A percentile compares a stretch with the other conserved stretches of the same genome.
Conservation (phyloP, 164 flowering plant genomes). For the Nymphaea colorata region DNA sequence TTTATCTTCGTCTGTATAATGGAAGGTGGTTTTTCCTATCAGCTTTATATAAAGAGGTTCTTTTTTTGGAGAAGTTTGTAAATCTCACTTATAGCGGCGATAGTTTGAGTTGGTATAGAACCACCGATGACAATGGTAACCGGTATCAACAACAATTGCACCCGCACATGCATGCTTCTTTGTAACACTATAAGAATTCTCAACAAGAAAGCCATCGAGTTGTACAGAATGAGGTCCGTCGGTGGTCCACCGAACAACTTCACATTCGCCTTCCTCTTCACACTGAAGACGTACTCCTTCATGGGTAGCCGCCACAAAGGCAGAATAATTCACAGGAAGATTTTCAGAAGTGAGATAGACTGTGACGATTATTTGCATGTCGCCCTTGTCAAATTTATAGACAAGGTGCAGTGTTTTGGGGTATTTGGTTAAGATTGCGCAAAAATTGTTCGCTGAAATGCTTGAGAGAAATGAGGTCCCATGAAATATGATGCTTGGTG, state of each 20-base stretch:
- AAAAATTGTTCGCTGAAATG: constrained; percentile 7
- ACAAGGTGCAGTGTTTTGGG: background rate
- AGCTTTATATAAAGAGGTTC: no score
- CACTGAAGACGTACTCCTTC: constrained; percentile 13
- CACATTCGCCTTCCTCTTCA: constrained; percentile 8
- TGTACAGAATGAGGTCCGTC: constrained; percentile 5
- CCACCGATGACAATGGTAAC: no score
- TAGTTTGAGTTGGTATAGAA: no score
- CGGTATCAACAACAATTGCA: no score
- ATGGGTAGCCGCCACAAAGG: constrained; percentile 8
- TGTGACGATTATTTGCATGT: constrained; percentile 6
- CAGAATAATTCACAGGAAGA: constrained; percentile 10
- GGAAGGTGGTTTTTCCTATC: no score
- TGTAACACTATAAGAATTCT: no score
- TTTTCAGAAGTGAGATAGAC: constrained; percentile 4
- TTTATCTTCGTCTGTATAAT: no score
- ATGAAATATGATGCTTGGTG: constrained; percentile 16
- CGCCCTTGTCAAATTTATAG: background rate
- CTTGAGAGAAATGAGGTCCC: constrained; percentile 14
- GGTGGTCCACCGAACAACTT: constrained; percentile 11
- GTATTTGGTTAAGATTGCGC: background rate
- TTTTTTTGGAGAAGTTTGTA: no score
- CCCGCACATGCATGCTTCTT: no score
- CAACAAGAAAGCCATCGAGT: constrained; percentile 6
- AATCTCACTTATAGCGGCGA: no score